phyloP scores from a whole-genome alignment of 2,329 filamentous ascomycete species.

The Epichloe glyceriae region DNA sequence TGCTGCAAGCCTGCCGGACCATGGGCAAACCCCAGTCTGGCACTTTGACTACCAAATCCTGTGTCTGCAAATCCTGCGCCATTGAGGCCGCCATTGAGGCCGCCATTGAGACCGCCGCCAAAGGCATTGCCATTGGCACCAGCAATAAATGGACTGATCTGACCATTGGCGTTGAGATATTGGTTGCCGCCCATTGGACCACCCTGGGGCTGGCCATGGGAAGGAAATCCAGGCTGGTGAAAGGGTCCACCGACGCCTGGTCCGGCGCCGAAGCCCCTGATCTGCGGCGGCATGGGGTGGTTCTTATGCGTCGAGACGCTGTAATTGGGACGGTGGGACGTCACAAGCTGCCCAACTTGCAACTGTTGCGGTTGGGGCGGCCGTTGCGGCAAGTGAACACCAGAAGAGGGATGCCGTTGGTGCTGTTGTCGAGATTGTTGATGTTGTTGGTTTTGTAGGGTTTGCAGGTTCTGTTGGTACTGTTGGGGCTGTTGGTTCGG shows the following conservation, averaged over 20 bases:
- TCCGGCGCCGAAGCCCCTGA: conserved; percentile 25
- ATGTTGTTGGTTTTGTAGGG: not conserved
- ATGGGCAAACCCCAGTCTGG: conserved; percentile 76
- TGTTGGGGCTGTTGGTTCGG: not conserved
- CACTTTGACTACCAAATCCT: conserved; percentile 74
- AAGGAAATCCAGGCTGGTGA: conserved; percentile 37
- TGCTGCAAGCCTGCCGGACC: conserved; percentile 44
- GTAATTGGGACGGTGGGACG: not conserved
- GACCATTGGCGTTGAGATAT: conserved; percentile 57
- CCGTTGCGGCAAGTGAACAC: not conserved
- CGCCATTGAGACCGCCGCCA: conserved; percentile 43
- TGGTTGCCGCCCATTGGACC: conserved; percentile 50
- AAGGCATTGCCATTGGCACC: conserved; percentile 40
- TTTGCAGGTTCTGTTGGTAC: not conserved
- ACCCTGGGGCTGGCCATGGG: conserved; percentile 36
- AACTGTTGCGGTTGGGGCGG: not conserved
- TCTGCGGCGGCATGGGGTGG: conserved; percentile 23
- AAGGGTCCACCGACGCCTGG: conserved; percentile 26
- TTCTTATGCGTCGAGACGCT: not conserved
- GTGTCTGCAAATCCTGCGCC: conserved; percentile 50
- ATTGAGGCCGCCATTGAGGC: conserved; percentile 41
- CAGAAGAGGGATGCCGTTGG: not conserved
- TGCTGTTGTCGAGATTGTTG: not conserved
- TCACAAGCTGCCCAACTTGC: not conserved
- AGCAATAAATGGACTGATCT: conserved; percentile 56